phyloP scores from a whole-genome alignment of 176 grass and related monocot species.

The Puccinellia tenuiflora region DNA sequence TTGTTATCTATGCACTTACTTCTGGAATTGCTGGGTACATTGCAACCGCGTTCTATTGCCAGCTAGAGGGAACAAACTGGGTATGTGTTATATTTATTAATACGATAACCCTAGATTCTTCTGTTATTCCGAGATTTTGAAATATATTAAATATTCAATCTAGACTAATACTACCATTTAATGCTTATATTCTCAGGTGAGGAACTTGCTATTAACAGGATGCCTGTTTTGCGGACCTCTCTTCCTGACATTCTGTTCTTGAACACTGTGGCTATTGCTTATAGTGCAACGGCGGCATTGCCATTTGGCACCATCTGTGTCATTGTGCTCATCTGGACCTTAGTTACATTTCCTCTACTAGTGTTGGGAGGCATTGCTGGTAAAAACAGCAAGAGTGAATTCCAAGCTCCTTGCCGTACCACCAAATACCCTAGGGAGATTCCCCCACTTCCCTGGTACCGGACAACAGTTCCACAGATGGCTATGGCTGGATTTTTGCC shows the following conservation, averaged over 20 bases:
- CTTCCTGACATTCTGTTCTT: conserved; percentile 93
- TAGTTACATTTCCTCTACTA: conserved; percentile 88
- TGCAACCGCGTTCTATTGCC: conserved; percentile 86
- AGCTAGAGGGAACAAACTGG: conserved; percentile 93
- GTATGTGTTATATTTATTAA: conserved; percentile 38
- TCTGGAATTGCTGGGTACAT: conserved; percentile 97
- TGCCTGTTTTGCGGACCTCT: conserved; percentile 91
- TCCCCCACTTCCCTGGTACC: conserved; percentile 82
- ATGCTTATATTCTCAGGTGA: conserved; percentile 61
- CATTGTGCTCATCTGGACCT: conserved; percentile 94
- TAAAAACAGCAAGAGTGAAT: conserved; percentile 87
- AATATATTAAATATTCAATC: background rate
- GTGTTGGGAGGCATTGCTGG: conserved; percentile 98
- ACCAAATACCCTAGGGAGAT: conserved; percentile 94
- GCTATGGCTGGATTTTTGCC: conserved; percentile 97
- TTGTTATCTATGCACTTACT: conserved; percentile 96
- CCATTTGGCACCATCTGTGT: conserved; percentile 96
- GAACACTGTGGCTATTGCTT: conserved; percentile 91
- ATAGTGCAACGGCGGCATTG: conserved; percentile 89
- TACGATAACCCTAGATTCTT: background rate
- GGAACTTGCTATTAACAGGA: conserved; percentile 90
- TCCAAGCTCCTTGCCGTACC: conserved; percentile 89
- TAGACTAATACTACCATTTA: conserved; percentile 15
- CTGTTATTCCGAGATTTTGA: background rate
- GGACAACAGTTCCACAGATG: conserved; percentile 80